phyloP scores from a whole-genome alignment of 2,329 filamentous ascomycete species.

The Aspergillus quadricinctus region DNA sequence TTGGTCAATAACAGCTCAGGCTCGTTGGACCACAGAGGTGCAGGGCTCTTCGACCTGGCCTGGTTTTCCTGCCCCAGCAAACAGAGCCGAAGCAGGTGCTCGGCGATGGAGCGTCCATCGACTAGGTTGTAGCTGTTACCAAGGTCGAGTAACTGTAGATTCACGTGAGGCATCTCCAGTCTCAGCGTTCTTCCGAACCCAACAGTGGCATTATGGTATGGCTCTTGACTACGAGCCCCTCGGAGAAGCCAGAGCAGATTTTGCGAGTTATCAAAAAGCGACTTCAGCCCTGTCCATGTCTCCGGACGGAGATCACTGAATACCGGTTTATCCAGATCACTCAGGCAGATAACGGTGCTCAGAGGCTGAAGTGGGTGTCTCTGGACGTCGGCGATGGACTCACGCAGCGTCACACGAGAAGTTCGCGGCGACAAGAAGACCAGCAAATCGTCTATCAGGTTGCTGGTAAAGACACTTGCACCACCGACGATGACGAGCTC shows the following conservation, averaged over 20 bases:
- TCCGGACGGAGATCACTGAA: conserved; percentile 1
- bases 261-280: background rate
- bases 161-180: conserved; percentile 3
- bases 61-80: background rate
- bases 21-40: conserved; percentile 19
- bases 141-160: conserved; percentile 5
- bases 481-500: no score
- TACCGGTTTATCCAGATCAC: conserved; percentile 3
- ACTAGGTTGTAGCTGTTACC: background rate
- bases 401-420: background rate
- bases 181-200: conserved; percentile 6
- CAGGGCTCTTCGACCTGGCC: background rate
- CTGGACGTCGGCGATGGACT: background rate
- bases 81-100: background rate
- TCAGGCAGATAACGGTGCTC: conserved; percentile 2
- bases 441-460: no score
- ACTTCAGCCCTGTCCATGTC: conserved; percentile 2
- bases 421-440: no score
- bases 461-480: no score
- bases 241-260: conserved; percentile 9
- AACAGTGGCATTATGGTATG: conserved; percentile 5
- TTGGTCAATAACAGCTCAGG: conserved; percentile 20
- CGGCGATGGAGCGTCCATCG: background rate
- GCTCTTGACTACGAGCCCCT: background rate
- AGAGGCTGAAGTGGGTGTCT: background rate